These are phyloP conservation scores for Corylus avellana DNA, from an alignment of 306 rosid genomes.

Conservation along the genomic window DNA sequence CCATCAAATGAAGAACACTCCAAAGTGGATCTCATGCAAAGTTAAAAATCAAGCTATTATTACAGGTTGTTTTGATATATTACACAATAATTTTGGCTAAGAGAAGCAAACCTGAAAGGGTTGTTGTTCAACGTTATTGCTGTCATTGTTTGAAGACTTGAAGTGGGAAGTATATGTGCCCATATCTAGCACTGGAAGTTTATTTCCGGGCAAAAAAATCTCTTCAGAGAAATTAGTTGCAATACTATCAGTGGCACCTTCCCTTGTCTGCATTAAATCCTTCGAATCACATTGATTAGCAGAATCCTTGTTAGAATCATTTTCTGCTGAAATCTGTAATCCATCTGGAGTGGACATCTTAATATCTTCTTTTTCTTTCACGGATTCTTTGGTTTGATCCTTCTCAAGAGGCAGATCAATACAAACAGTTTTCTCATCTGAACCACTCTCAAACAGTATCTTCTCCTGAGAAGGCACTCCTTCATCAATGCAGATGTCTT, in stretches of 20 bases:
- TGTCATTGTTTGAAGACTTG: constrained; percentile 24
- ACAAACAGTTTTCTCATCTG: constrained; percentile 38
- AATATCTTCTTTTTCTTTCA: constrained; percentile 32
- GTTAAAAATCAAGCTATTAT: neutral
- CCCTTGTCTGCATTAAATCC: constrained; percentile 32
- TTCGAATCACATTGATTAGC: constrained; percentile 24
- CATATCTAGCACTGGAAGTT: constrained; percentile 26
- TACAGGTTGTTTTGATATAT: neutral
- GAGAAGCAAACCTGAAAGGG: constrained; percentile 53
- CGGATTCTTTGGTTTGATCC: constrained; percentile 21
- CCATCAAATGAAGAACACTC: neutral
- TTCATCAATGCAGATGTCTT: constrained; percentile 84
- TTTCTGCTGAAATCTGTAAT: constrained; percentile 26
- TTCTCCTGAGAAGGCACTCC: constrained; percentile 55
- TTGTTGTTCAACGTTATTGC: constrained; percentile 27
- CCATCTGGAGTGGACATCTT: constrained; percentile 15
- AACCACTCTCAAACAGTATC: constrained; percentile 41
- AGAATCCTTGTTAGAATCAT: constrained; percentile 37
- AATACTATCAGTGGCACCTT: constrained; percentile 22
- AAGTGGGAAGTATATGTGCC: constrained; percentile 15
- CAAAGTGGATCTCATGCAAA: neutral
- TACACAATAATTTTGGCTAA: neutral
- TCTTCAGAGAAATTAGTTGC: constrained; percentile 32
- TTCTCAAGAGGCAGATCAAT: constrained; percentile 30
- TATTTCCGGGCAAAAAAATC: constrained; percentile 14